Base-by-base conservation (phyloP, 148 eudicot species). In the Simmondsia chinensis region DNA sequence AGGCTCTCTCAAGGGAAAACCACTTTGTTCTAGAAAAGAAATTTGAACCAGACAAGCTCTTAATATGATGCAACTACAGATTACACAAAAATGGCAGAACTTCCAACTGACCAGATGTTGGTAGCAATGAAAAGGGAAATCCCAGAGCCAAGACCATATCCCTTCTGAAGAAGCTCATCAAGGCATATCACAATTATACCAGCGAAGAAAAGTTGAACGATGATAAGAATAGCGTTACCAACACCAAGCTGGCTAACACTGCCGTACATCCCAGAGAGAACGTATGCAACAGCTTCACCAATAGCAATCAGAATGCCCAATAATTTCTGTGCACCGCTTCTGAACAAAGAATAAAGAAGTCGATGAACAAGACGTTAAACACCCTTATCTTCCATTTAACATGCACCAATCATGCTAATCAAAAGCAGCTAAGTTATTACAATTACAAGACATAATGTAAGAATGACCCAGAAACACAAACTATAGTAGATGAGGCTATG, bases 251-350 rank as follows among this genome's bases (percentile, higher is more conserved):
- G 88, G 38, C 73, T 70, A 5, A 84, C 82, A 67, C 79, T 85
- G 7, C 89, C 85, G 43, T 80, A 80, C 89, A 85, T 85, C 23
- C 95, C 95, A 8, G 89, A 85, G 16, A 85, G 82, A 50, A 85
- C 95, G 68, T 80, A 85, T 23, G 95, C 95, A 41, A 85, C 86
- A 26, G 95, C 95, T 61, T 85, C 89, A 48, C 95, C 89, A 50
- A 85, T 68, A 43, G 82, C 95, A 47, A 85, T 85, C 46, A 85
- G 57, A 60, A 85, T 80, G 20, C 95, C 95, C 47, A 85, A 41
- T 66, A 85, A 63, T 64, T 85, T 85, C 56, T 85, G 94, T 39
- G 84, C 94, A 66, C 87, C 94, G 50, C 76, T 83, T 33, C 86
- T 79, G 49, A 13, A 16, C 2, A 21, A 46, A 51, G 39, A 35